Base-by-base conservation (phyloP, 2,329 filamentous ascomycete genomes). In the Colletotrichum gigasporum region DNA sequence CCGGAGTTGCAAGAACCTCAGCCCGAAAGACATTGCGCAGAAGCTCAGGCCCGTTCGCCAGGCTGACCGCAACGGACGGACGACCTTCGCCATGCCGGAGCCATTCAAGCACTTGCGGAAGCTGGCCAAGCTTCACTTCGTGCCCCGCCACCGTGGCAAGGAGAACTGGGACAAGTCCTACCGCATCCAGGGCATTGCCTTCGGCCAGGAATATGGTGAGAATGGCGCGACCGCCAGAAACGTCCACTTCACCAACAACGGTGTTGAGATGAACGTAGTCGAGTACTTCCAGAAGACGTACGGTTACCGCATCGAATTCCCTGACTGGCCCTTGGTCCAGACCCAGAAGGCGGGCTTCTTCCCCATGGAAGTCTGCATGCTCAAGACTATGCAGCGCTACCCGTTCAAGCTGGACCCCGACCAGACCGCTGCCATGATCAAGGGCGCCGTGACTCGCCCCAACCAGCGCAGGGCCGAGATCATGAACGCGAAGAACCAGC, bases 381-480 rank as follows among this genome's bases (percentile, higher is more conserved):
- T 89, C 6, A 71, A 80, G 34, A 75, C 80, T 0, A 83, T 87
- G 72, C 89, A 91, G 73, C 80, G 86, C 0, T 92, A 90, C 68
- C 79, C 81, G 0, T 90, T 81, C 78, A 91, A 91, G 75, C 74
- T 91, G 1, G 84, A 84, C 55, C 81, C 84, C 0, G 74, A 78
- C 0, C 83, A 97, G 79, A 97, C 95, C 0, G 81, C 90, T 0
- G 79, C 85, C 5, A 99, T 99, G 96, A 97, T 99, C 80, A 95
- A 91, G 76, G 93, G 95, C 71, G 94, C 95, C 0, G 95, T 97
- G 4, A 93, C 91, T 5, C 85, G 90, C 1, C 96, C 96, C 0
- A 74, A 75, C 0, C 75, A 88, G 28, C 91, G 96, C n/a, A 86
- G 87, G 68, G 70, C 74, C 0, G 87, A 91, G 18, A 94, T 98